Evolutionary conservation across 176 grass and related monocot genomes (phyloP).

Genomic region (Musa troglodytarum): DNA sequence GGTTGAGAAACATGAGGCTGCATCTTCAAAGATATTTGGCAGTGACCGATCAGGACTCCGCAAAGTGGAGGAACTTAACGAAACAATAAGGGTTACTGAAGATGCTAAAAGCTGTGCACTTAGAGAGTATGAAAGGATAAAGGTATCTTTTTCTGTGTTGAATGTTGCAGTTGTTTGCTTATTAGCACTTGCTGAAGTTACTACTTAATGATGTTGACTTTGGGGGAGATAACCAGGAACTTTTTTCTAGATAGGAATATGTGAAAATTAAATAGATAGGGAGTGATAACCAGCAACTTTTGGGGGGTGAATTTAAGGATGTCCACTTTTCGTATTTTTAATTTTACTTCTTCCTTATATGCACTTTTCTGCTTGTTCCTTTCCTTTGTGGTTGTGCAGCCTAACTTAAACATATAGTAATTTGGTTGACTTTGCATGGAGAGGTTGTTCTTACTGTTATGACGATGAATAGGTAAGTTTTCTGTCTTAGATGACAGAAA

Average conservation of each 20-base stretch:
- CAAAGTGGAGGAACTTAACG: conserved; percentile 68
- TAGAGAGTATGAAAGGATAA: conserved; percentile 89
- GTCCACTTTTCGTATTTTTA: no score
- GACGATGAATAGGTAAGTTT: no score
- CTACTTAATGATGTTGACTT: not conserved
- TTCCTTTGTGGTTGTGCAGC: no score
- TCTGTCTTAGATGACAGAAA: no score
- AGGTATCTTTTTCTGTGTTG: conserved; percentile 33
- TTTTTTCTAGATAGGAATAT: no score
- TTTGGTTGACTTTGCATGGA: not conserved
- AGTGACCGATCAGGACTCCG: conserved; percentile 64
- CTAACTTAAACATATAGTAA: not conserved
- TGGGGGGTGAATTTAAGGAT: no score
- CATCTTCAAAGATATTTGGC: conserved; percentile 83
- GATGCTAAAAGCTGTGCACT: conserved; percentile 75
- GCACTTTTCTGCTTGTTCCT: no score
- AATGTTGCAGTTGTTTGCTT: not conserved
- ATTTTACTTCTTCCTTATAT: no score
- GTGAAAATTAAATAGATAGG: no score
- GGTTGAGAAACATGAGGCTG: conserved; percentile 76
- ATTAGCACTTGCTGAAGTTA: not conserved
- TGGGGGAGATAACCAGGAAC: no score
- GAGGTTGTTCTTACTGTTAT: not conserved
- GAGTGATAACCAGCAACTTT: not conserved
- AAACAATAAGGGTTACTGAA: conserved; percentile 80